Conservation (phyloP, 495 filamentous ascomycete genomes). For the Xylaria scruposa region DNA sequence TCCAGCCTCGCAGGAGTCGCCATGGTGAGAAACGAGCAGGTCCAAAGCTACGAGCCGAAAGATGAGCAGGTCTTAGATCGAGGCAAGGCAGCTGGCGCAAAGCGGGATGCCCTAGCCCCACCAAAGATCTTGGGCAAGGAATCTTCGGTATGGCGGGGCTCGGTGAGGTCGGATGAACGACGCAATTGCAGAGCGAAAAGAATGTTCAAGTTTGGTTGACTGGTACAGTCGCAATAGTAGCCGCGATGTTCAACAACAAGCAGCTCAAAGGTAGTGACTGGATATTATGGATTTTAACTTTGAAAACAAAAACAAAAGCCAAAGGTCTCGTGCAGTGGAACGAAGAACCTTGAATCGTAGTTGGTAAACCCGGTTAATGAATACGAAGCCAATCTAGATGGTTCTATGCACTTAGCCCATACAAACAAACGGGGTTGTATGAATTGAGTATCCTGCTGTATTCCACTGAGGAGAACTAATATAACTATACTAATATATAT, state of each 20-base stretch:
- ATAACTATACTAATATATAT: no score
- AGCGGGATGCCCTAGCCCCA: slow-evolving; percentile 23
- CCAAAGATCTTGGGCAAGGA: slow-evolving; percentile 22
- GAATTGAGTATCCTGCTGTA: not conserved
- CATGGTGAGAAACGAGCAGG: slow-evolving; percentile 1
- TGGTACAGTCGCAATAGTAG: not conserved
- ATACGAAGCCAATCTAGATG: not conserved
- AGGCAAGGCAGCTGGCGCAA: slow-evolving; percentile 18
- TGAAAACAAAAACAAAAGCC: not conserved
- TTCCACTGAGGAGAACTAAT: no score
- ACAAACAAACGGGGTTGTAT: not conserved
- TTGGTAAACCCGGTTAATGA: not conserved
- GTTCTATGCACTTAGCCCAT: not conserved
- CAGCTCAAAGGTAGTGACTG: not conserved
- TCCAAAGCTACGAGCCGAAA: not conserved
- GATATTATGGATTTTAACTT: not conserved
- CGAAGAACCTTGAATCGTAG: not conserved
- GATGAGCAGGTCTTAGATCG: not conserved
- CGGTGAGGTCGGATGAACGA: not conserved
- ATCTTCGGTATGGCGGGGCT: slow-evolving; percentile 24
- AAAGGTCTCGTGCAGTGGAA: not conserved
- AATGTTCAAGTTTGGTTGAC: not conserved
- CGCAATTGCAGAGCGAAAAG: not conserved
- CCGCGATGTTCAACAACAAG: not conserved
- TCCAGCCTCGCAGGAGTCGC: slow-evolving; percentile 24